A percentile compares a stretch with the other conserved stretches of the same genome.
phyloP scores from a whole-genome alignment of 805 yeast genomes.

The Ogataea minuta region DNA sequence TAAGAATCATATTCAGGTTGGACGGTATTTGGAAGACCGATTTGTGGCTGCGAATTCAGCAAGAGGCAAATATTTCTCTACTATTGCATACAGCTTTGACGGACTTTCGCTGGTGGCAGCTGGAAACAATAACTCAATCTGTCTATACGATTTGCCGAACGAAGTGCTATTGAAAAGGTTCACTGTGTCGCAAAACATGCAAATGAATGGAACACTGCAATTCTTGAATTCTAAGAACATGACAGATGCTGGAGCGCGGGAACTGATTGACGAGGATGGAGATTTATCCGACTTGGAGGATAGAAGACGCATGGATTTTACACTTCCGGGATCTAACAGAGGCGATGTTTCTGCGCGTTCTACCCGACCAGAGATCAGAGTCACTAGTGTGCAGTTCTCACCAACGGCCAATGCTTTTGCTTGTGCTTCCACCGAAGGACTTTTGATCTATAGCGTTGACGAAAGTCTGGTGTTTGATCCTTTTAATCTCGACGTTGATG shows the following conservation, averaged over 20 bases:
- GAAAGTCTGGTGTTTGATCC: conserved; percentile 82
- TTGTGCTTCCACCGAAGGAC: conserved; percentile 93
- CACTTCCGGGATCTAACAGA: conserved; percentile 84
- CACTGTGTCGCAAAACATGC: conserved; percentile 85
- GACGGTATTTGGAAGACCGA: conserved; percentile 79
- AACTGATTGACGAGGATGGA: conserved; percentile 78
- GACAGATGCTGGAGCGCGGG: conserved; percentile 86
- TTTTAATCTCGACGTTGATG: conserved; percentile 87
- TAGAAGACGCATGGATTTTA: conserved; percentile 47
- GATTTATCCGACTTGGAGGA: conserved; percentile 86
- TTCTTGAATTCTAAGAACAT: conserved; percentile 74
- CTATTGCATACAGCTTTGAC: conserved; percentile 83
- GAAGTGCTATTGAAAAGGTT: conserved; percentile 83
- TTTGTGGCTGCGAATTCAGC: conserved; percentile 78
- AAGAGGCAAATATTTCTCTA: conserved; percentile 79
- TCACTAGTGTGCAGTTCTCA: conserved; percentile 73
- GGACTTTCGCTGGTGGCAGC: conserved; percentile 88
- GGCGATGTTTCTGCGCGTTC: conserved; percentile 78
- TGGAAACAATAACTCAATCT: conserved; percentile 87
- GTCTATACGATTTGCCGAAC: conserved; percentile 85
- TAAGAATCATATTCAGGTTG: conserved; percentile 79
- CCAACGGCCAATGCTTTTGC: conserved; percentile 91
- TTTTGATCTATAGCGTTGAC: conserved; percentile 78
- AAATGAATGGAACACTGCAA: conserved; percentile 82
- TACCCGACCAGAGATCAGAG: conserved; percentile 78